Base-by-base conservation (phyloP, 1,139 yeast genomes). In the Pichia sp. region DNA sequence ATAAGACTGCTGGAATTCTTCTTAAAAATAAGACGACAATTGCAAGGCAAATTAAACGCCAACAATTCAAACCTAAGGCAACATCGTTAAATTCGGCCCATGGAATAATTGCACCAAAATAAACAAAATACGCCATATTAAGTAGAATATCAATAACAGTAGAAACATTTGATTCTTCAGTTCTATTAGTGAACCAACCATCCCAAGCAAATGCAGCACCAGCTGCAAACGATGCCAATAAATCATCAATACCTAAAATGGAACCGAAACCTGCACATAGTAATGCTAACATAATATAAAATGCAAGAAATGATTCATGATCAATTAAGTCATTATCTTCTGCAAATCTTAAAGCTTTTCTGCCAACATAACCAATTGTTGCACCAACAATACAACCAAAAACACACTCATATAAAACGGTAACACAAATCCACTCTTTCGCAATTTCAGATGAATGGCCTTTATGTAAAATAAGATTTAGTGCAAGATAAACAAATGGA, bases 201-300 rank as follows among this genome's bases (percentile, higher is more conserved):
- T 90, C 95, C 97, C 97, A 93, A 0, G 97, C 85, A 67, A 93
- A 93, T 0, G 97, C 90, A 0, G 96, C 83, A 43, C 99, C 99
- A 0, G 98, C 98, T 5, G 96, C 88, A 70, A 93, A 93, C 3
- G 97, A 86, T 2, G 89, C 96, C 50, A 93, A 74, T 59, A 93
- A 78, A 68, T 93, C 99, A 68, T 93, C 99, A 16, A 87, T 87
- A 44, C 98, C 98, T 52, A 93, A 73, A 66, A 91, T 82, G 6
- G 97, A 81, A 14, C 98, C 98, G 56, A 93, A 80, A 6, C 99
- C 99, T 1, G 96, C 96, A 60, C 96, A 89, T 62, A 84, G 80
- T 56, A 93, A 78, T 0, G 98, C 91, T 55, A 91, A 71, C 57
- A 88, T 88, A 48, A 91, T 80, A 65, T 93, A 93, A 63, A 91